phyloP scores from a whole-genome alignment of 2,329 filamentous ascomycete species.

The Cytospora chrysosperma region DNA sequence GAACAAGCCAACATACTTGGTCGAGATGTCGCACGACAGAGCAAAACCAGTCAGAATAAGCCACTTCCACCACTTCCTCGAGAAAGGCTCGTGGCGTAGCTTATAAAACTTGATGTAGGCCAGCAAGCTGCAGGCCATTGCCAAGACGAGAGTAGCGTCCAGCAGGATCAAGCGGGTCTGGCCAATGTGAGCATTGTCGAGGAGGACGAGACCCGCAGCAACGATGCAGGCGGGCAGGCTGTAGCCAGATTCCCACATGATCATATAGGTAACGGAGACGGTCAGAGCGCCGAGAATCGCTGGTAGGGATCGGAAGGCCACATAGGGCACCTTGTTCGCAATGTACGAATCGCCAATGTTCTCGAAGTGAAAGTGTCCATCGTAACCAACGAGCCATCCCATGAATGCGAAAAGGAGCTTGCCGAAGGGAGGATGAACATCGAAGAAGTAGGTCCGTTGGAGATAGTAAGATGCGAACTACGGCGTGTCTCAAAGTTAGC shows the following conservation, averaged over 20 bases:
- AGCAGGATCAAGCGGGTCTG: constrained; percentile 94
- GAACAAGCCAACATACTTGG: constrained; percentile 95
- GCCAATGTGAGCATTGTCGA: constrained; percentile 97
- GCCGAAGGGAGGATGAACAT: constrained; percentile 96
- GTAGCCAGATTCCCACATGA: constrained; percentile 99
- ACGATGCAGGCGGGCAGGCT: constrained; percentile 89
- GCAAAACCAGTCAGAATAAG: constrained; percentile 90
- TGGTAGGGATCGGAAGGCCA: constrained; percentile 91
- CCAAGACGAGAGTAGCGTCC: constrained; percentile 89
- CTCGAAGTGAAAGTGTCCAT: constrained; percentile 96
- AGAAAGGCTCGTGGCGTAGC: constrained; percentile 82
- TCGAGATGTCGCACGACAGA: constrained; percentile 95
- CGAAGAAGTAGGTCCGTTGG: constrained; percentile 98
- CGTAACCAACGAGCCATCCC: constrained; percentile 96
- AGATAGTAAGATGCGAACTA: constrained; percentile 81
- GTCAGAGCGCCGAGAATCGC: constrained; percentile 90
- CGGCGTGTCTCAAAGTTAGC: constrained; percentile 20
- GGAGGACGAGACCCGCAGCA: constrained; percentile 80
- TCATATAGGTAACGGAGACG: constrained; percentile 89
- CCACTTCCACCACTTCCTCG: constrained; percentile 99
- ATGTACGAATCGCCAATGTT: constrained; percentile 99
- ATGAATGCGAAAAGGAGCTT: constrained; percentile 97
- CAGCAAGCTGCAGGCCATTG: constrained; percentile 92
- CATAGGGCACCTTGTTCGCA: constrained; percentile 93
- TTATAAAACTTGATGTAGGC: constrained; percentile 99